These are phyloP conservation scores for Gossypium herbaceum DNA, from an alignment of 345 rosid species.

Conservation along the genomic window DNA sequence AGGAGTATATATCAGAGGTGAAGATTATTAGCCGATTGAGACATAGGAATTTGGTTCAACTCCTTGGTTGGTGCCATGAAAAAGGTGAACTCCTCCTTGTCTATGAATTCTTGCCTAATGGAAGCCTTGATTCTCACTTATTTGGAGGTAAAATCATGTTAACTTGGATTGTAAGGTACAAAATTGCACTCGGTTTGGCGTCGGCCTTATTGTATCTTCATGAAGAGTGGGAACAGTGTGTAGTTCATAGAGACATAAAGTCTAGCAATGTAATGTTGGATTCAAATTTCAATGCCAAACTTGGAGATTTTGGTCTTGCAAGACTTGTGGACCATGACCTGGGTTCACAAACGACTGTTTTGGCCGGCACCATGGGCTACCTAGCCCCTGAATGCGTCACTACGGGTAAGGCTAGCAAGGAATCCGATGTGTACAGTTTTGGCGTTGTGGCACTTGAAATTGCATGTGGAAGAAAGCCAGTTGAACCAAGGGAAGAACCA, in stretches of 20 bases:
- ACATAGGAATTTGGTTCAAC: slow-evolving; percentile 49
- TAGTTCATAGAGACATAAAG: slow-evolving; percentile 49
- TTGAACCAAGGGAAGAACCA: slow-evolving; percentile 25
- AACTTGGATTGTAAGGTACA: slow-evolving; percentile 35
- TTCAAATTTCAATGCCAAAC: slow-evolving; percentile 44
- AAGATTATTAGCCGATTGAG: slow-evolving; percentile 48
- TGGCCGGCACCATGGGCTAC: slow-evolving; percentile 27
- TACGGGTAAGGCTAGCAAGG: slow-evolving; percentile 26
- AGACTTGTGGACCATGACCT: slow-evolving; percentile 29
- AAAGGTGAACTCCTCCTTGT: slow-evolving; percentile 43
- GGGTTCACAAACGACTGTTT: slow-evolving; percentile 34
- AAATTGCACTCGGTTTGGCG: slow-evolving; percentile 41
- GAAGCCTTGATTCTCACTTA: slow-evolving; percentile 50
- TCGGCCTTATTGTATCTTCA: slow-evolving; percentile 49
- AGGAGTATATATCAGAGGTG: slow-evolving; percentile 45
- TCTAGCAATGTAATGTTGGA: slow-evolving; percentile 51
- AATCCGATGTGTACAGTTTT: slow-evolving; percentile 48
- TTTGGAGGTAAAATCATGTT: slow-evolving; percentile 28
- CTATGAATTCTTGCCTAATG: slow-evolving; percentile 51
- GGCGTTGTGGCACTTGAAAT: slow-evolving; percentile 49
- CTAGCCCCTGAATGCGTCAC: slow-evolving; percentile 26
- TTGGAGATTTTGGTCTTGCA: slow-evolving; percentile 51
- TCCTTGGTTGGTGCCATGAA: slow-evolving; percentile 56
- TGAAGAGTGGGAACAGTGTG: slow-evolving; percentile 53
- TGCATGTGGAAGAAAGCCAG: slow-evolving; percentile 38